phyloP scores from a whole-genome alignment of 352 stramenopile genomes.

The Thalassiosira livingstoniorum region DNA sequence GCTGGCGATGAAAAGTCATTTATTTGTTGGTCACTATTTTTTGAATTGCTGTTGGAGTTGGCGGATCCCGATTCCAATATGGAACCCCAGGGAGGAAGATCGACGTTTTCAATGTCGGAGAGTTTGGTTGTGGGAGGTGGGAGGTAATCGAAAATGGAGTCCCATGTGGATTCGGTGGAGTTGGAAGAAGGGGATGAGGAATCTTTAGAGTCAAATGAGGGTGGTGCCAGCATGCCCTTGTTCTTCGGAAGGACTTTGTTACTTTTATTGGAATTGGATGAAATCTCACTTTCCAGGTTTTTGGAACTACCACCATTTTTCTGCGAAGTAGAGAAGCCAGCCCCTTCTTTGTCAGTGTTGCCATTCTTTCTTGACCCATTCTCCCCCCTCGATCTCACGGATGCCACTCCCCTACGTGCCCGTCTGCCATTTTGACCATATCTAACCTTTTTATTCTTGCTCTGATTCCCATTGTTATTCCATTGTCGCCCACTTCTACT shows the following conservation, averaged over 20 bases:
- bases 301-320: too few species aligned
- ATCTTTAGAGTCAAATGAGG: too few species aligned
- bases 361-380: neutral
- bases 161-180: neutral
- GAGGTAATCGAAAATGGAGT: slow-evolving; percentile 31
- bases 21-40: too few species aligned
- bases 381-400: neutral
- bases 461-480: neutral
- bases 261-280: too few species aligned
- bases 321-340: neutral
- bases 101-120: neutral
- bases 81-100: slow-evolving; percentile 29
- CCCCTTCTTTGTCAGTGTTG: neutral
- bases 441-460: too few species aligned
- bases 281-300: too few species aligned
- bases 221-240: neutral
- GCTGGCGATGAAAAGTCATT: slow-evolving; percentile 26
- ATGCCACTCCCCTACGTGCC: neutral
- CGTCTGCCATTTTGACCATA: neutral
- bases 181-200: neutral
- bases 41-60: neutral
- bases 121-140: slow-evolving; percentile 13
- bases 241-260: neutral
- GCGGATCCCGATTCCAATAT: slow-evolving; percentile 2
- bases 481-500: slow-evolving; percentile 1